Base-by-base conservation (phyloP, 225 moss, liverwort and hornwort species). In the Anthoceros angustus region DNA sequence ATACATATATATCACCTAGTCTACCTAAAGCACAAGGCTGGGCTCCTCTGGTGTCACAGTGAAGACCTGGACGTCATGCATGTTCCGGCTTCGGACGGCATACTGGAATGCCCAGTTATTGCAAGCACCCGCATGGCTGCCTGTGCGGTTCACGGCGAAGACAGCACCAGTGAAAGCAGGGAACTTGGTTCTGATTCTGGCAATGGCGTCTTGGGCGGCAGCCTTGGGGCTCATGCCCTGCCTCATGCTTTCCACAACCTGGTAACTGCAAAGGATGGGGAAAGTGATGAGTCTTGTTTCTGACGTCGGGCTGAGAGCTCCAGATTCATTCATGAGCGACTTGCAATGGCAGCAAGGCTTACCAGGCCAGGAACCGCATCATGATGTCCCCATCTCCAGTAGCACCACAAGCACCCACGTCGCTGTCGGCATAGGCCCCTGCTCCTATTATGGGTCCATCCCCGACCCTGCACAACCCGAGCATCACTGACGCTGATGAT, bases 331-430 rank as follows among this genome's bases (percentile, higher is more conserved):
- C n/a, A n/a, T n/a, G n/a, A n/a, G n/a, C n/a, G n/a, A 25, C n/a
- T 5, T n/a, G 40, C 21, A 14, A 45, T 7, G 20, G 32, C 26
- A 39, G 50, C 62, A 38, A 73, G 60, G n/a, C 55, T 41, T 69
- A 92, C 98, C 98, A 98, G 41, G 98, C 85, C 21, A 87, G 69
- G 76, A 98, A 98, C 63, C 98, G 85, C 92, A 98, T 92, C 92
- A 98, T 98, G 62, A 98, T 68, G 75, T 98, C 98, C 64, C 98
- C 98, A 68, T 98, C 98, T 43, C 98, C 98, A 63, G 98, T 98
- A 61, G 98, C 82, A 64, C 98, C 98, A 74, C 98, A 98, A 43
- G 87, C 98, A 67, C 92, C 98, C 15, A 98, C 98, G 49, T 92
- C 98, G 71, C 87, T 82, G 68, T 98, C 98, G 25, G 89, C 98